phyloP scores from a whole-genome alignment of 495 filamentous ascomycete genomes.

The Penicillium nucicola region DNA sequence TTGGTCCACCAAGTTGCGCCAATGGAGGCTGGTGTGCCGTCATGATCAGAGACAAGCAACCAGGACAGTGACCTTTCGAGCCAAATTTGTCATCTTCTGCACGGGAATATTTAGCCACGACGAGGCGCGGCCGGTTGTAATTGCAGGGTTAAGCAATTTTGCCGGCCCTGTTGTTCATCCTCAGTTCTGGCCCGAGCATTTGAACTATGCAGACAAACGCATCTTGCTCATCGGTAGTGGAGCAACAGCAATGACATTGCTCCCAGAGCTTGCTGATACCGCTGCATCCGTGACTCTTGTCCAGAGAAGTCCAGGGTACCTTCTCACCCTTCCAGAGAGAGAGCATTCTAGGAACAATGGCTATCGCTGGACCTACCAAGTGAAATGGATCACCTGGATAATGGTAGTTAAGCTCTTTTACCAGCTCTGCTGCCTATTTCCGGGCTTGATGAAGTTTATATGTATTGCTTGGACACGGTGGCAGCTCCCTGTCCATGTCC shows the following conservation, averaged over 20 bases:
- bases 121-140: constrained; percentile 41
- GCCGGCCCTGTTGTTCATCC: constrained; percentile 36
- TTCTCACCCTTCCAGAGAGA: constrained; percentile 42
- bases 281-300: constrained; percentile 42
- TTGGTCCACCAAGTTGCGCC: constrained; percentile 54
- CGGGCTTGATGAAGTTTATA: constrained; percentile 35
- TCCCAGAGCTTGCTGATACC: constrained; percentile 26
- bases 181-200: constrained; percentile 41
- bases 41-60: background rate
- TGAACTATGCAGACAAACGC: constrained; percentile 39
- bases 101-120: constrained; percentile 45
- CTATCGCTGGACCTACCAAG: constrained; percentile 22
- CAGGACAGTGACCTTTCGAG: background rate
- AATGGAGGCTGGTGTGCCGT: constrained; percentile 46
- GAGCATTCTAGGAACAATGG: no score
- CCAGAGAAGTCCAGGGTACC: constrained; percentile 50
- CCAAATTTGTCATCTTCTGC: constrained; percentile 14
- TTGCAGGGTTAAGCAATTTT: constrained; percentile 29
- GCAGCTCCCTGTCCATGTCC: constrained; percentile 49
- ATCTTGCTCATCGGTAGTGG: constrained; percentile 52
- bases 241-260: constrained; percentile 45
- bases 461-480: constrained; percentile 29
- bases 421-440: constrained; percentile 48
- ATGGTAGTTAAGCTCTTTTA: constrained; percentile 32
- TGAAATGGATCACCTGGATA: constrained; percentile 24